Evolutionary conservation across 805 yeast genomes (phyloP), one percentile per base, ranked within the genome.

Genomic region (Myxozyma sirexii): DNA sequence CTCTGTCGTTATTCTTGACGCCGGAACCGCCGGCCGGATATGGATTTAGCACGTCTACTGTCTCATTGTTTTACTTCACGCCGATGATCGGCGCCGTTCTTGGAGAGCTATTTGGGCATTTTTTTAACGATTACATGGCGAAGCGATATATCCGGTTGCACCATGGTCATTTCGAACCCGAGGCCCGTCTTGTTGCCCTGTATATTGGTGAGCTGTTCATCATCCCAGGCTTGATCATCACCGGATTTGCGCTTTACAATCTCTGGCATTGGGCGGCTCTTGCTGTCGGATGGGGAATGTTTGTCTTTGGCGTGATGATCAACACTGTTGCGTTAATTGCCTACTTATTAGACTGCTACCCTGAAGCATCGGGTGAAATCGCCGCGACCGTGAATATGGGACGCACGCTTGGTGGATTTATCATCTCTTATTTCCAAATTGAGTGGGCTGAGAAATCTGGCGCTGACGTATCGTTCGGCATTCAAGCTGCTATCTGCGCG

Each of bases 241-340:
- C 48, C 31, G 56, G 56, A 5, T 52, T 52, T 41, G 56, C 56
- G 27, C 23, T 52, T 10, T n/a, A 41, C 7, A 42, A 42, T 15
- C 41, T 42, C 19, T 52, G 48, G 48, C 56, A 52, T 17, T 52
- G 56, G 56, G 48, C 48, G 4, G 37, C 31, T 1, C 48, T 52
- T 33, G 56, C 56, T 15, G 41, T 52, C 17, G 56, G 56, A 12
- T 52, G 56, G 56, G 56, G 56, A 21, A 38, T 52, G 48, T 52
- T 31, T 33, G 48, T 52, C n/a, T 41, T 52, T 42, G 56, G 56
- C 1, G 42, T 52, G 4, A 52, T 52, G 56, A 33, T 52, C 29
- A 23, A 27, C 26, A 52, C 56, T 12, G 56, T 52, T n/a, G 56
- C 48, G 4, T 12, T 52, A 12, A 2, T 52, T 12, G 56, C 56